A percentile compares a stretch with the other conserved stretches of the same genome.
phyloP scores from a whole-genome alignment of 345 rosid genomes.

The Eucalyptus urophylla region DNA sequence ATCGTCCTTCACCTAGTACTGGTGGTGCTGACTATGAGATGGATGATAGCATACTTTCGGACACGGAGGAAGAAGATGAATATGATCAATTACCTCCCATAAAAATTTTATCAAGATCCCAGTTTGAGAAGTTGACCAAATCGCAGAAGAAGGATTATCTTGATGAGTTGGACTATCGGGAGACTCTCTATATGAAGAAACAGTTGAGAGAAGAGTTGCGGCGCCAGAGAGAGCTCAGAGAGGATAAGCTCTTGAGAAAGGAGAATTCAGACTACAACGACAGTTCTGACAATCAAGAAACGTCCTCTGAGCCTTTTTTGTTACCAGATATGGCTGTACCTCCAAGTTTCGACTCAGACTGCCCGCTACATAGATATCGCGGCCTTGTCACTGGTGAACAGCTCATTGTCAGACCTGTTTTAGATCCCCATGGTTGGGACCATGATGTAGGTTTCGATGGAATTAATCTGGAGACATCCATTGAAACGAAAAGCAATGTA shows the following conservation, averaged over 20 bases:
- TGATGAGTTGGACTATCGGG: slow-evolving; percentile 85
- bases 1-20: slow-evolving; percentile 26
- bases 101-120: slow-evolving; percentile 64
- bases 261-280: slow-evolving; percentile 9
- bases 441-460: slow-evolving; percentile 92
- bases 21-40: slow-evolving; percentile 43
- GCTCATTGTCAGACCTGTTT: slow-evolving; percentile 72
- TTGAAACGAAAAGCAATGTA: slow-evolving; percentile 31
- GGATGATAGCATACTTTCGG: slow-evolving; percentile 32
- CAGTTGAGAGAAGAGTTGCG: slow-evolving; percentile 64
- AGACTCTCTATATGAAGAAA: slow-evolving; percentile 75
- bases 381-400: slow-evolving; percentile 42
- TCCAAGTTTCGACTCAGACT: slow-evolving; percentile 69
- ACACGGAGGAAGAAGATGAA: slow-evolving; percentile 62
- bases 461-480: slow-evolving; percentile 62
- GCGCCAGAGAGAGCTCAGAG: slow-evolving; percentile 28
- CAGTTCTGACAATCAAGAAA: slow-evolving; percentile 13
- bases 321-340: slow-evolving; percentile 83
- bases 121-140: slow-evolving; percentile 55
- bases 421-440: slow-evolving; percentile 96
- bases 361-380: slow-evolving; percentile 54
- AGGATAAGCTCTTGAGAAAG: slow-evolving; percentile 25
- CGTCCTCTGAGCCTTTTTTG: slow-evolving; percentile 35
- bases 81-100: slow-evolving; percentile 85
- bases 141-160: slow-evolving; percentile 71